phyloP scores from a whole-genome alignment of 1,139 yeast species.

The Dujonia santamariae region DNA sequence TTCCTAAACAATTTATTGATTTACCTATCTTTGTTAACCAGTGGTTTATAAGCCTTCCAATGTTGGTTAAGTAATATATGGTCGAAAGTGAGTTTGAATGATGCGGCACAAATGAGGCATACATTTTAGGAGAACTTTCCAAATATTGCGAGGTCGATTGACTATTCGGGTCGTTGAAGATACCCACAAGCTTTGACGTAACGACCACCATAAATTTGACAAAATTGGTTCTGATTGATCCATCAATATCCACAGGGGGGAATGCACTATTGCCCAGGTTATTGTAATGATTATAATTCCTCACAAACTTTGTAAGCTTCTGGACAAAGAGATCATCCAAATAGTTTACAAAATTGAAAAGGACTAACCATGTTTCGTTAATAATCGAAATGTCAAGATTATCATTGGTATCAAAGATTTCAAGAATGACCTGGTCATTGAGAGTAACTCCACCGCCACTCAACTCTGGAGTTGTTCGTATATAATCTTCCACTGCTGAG shows the following conservation, averaged over 20 bases:
- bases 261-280: constrained; percentile 12
- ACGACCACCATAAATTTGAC: constrained; percentile 25
- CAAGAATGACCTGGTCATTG: constrained; percentile 25
- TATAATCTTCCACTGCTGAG: constrained; percentile 27
- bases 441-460: neutral
- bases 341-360: constrained; percentile 35
- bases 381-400: constrained; percentile 42
- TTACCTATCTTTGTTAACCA: constrained; percentile 35
- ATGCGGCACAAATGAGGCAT: constrained; percentile 37
- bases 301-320: constrained; percentile 33
- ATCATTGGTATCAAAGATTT: constrained; percentile 38
- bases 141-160: constrained; percentile 16
- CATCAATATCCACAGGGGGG: constrained; percentile 25
- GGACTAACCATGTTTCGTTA: constrained; percentile 46
- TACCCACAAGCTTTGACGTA: constrained; percentile 22
- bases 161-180: constrained; percentile 24
- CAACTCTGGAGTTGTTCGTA: constrained; percentile 9
- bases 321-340: constrained; percentile 30
- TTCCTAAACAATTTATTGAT: constrained; percentile 32
- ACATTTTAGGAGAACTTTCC: constrained; percentile 36
- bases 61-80: constrained; percentile 31
- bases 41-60: constrained; percentile 27
- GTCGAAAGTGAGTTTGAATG: constrained; percentile 44
- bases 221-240: constrained; percentile 27
- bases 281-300: constrained; percentile 36